Conservation (phyloP, 75 land plant species). For the Larix kaempferi region DNA sequence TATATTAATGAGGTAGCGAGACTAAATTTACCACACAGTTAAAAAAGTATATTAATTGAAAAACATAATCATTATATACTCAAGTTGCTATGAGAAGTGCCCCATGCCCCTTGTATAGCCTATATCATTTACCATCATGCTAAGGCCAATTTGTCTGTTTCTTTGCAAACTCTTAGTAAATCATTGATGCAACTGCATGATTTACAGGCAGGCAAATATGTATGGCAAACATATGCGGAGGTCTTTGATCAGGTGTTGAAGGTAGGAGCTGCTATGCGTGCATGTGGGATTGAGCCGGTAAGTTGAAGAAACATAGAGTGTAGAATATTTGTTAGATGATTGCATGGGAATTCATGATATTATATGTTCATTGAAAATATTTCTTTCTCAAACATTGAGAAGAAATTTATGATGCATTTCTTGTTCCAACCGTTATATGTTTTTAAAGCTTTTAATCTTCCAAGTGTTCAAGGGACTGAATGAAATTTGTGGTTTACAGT, state of each 20-base stretch:
- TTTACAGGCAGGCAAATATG: constrained; percentile 67
- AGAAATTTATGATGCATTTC: too few species aligned
- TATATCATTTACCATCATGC: neutral
- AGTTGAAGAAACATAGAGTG: constrained; percentile 13
- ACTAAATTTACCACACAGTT: too few species aligned
- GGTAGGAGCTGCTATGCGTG: constrained; percentile 83
- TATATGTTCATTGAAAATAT: too few species aligned
- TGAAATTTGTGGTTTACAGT: constrained; percentile 20
- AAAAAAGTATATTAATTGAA: too few species aligned
- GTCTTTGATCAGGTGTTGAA: constrained; percentile 70
- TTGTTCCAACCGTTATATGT: too few species aligned
- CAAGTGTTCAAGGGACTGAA: neutral
- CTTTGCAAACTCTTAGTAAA: constrained; percentile 3
- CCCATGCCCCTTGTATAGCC: neutral
- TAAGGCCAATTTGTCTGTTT: neutral
- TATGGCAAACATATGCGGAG: constrained; percentile 85
- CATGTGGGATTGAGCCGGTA: constrained; percentile 74
- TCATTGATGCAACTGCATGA: neutral
- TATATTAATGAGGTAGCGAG: too few species aligned
- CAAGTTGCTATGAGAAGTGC: too few species aligned
- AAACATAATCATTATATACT: too few species aligned
- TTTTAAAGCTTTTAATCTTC: neutral
- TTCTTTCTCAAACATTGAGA: too few species aligned
- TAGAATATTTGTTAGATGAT: neutral
- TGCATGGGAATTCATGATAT: too few species aligned